Evolutionary conservation across 2,329 filamentous ascomycete genomes (phyloP), one percentile per base, ranked within the genome.

Genomic region (Aspergillus melleus): DNA sequence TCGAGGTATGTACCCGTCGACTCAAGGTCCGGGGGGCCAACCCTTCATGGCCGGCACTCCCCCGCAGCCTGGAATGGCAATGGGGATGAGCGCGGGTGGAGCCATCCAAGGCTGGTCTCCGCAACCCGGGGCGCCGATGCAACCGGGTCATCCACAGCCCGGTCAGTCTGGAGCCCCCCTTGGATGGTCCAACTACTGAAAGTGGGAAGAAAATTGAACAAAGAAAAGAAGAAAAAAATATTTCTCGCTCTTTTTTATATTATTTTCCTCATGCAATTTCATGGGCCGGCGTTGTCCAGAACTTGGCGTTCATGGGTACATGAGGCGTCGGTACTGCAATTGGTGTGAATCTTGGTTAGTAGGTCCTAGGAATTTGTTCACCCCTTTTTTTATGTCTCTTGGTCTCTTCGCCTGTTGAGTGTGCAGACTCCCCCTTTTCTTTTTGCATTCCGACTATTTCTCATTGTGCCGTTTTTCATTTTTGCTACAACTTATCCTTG

Each of bases 161-260:
- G 75, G 74, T 49, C 72, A 76, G 61, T 73, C 74, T 39, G 74
- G 74, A 46, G 73, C 70, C 62, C 72, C 74, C 53, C 64, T 76
- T 16, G 74, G 75, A 52, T 77, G 75, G 71, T 76, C 75, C 49
- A 69, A 70, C 49, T 77, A 77, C 64, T 77, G 47, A 62, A 44
- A 16, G 16, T 11, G 12, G 44, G 19, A 20, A 22, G 16, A 20
- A 24, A 24, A 19, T 24, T 24, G 60, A 19, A 53, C 58, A 44
- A 20, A 55, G 4, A 49, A 44, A 49, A 44, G 10, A 55, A 57
- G 24, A 32, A 52, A 46, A 52, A 52, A 58, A 44, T 9, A 10
- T 22, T 22, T 16, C 6, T 42, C 14, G 12, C 4, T 42, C 14
- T 16, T 42, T 42, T n/a, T 42, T 42, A 4, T 6, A 2, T 42